Base-by-base conservation (phyloP, 441 rosid genomes). In the Macaranga tanarius region DNA sequence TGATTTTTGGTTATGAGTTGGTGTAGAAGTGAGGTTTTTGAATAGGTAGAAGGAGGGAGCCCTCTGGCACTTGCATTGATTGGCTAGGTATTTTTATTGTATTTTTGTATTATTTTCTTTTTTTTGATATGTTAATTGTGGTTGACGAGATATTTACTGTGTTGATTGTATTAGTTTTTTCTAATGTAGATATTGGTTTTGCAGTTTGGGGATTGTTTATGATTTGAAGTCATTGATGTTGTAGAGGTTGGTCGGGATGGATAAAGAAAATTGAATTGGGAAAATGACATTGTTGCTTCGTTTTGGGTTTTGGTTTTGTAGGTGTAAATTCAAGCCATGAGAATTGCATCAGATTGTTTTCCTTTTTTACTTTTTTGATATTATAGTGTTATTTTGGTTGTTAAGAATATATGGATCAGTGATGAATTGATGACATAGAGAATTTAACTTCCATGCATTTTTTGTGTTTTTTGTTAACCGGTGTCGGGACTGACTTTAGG, bases 61-160 rank as follows among this genome's bases (percentile, higher is more conserved):
- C 76, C 78, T 65, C 72, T 56, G 83, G 81, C 77, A 65, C 78
- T 79, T 81, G 75, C 84, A 69, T 73, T 81, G 64, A 62, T 55
- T 60, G 79, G 67, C 70, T 23, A 81, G 86, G 81, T 88, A 63
- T n/a, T n/a, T n/a, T n/a, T n/a, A n/a, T 74, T 73, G 70, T 77
- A 52, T 44, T 2, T 20, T 80, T 70, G 28, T 31, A 58, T 11
- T 66, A 7, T 26, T 50, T 19, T 68, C 63, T 70, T 69, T 38
- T 34, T 4, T 5, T 34, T 34, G 4, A 34, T 34, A 7, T 34
- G 38, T 20, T 19, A 42, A 59, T 25, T 74, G 28, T 56, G 26
- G 31, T 47, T 10, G 63, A 22, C 10, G 9, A 20, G 4, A 25
- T 5, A n/a, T 20, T 2, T 45, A n/a, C 38, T 61, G 20, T 50